phyloP scores from a whole-genome alignment of 345 rosid genomes.

The Salix brachista region DNA sequence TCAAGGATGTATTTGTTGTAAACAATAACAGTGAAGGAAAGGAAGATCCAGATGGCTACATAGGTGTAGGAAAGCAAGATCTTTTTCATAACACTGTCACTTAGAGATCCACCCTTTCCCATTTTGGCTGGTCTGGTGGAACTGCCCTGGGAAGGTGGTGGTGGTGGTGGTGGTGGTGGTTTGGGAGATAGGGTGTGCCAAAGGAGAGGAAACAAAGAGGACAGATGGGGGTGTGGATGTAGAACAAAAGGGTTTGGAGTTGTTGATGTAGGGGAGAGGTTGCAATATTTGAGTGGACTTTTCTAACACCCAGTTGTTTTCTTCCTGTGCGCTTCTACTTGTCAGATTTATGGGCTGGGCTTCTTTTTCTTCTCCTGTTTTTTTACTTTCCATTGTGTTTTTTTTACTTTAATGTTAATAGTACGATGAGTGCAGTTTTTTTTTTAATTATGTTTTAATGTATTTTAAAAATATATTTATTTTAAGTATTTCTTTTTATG shows the following conservation, averaged over 20 bases:
- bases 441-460: no score
- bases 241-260: background rate
- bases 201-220: background rate
- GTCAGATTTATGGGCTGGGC: background rate
- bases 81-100: slow-evolving; percentile 82
- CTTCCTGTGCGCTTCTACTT: background rate
- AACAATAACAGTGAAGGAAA: slow-evolving; percentile 94
- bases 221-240: background rate
- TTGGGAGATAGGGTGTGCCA: background rate
- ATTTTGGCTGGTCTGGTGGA: slow-evolving; percentile 21
- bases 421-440: background rate
- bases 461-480: no score
- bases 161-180: background rate
- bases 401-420: background rate
- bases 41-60: slow-evolving; percentile 96
- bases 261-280: background rate
- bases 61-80: slow-evolving; percentile 90
- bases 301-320: background rate
- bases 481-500: no score
- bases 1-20: slow-evolving; percentile 99
- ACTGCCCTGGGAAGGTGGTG: background rate
- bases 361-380: background rate
- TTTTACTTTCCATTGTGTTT: background rate
- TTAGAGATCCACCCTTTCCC: slow-evolving; percentile 87
- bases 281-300: slow-evolving; percentile 2